phyloP scores from a whole-genome alignment of 495 filamentous ascomycete genomes.

The Venustampulla echinocandica region DNA sequence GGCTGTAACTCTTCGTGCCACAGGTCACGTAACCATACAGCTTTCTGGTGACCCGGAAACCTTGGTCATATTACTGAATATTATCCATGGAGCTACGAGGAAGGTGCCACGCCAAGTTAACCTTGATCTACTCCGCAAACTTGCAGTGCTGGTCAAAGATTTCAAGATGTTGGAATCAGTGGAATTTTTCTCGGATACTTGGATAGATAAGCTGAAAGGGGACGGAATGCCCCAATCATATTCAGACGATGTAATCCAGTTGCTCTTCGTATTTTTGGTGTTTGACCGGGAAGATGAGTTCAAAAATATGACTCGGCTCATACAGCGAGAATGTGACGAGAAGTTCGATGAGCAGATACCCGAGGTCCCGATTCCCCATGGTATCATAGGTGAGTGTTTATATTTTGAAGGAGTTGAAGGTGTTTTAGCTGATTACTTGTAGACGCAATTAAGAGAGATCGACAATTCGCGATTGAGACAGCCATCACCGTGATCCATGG shows the following conservation, averaged over 20 bases:
- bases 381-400: constrained; percentile 6
- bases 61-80: constrained; percentile 10
- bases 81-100: constrained; percentile 11
- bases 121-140: not conserved
- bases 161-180: constrained; percentile 4
- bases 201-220: constrained; percentile 8
- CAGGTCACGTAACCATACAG: constrained; percentile 4
- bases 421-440: not conserved
- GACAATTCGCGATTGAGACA: constrained; percentile 1
- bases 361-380: constrained; percentile 12
- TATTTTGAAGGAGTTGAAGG: not conserved
- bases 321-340: constrained; percentile 8
- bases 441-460: constrained; percentile 4
- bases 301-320: constrained; percentile 5
- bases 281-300: constrained; percentile 5
- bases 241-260: not conserved
- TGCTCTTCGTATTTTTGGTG: constrained; percentile 5
- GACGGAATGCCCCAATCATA: constrained; percentile 2
- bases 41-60: constrained; percentile 6
- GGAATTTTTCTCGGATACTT: constrained; percentile 10
- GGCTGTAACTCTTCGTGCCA: constrained; percentile 4
- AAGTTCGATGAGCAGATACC: not conserved
- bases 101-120: constrained; percentile 13
- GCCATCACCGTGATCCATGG: constrained; percentile 2
- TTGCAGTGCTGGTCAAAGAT: constrained; percentile 9